phyloP scores from a whole-genome alignment of 2,329 filamentous ascomycete genomes.

The Beauveria asiatica region DNA sequence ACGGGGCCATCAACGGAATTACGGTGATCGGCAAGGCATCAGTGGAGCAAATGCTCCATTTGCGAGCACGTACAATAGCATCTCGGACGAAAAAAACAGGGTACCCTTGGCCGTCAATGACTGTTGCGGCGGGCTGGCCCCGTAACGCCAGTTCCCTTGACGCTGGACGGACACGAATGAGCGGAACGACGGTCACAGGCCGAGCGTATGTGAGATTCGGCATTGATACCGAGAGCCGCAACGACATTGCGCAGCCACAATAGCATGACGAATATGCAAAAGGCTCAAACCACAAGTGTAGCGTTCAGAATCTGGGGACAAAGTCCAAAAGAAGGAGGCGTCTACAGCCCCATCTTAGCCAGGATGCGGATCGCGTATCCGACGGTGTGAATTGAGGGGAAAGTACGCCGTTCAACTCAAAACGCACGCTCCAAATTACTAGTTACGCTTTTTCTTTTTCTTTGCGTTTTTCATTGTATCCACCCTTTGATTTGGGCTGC shows the following conservation, averaged over 20 bases:
- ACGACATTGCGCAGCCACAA: neutral
- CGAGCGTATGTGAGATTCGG: neutral
- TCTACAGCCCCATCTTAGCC: neutral
- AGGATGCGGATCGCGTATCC: neutral
- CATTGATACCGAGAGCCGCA: neutral
- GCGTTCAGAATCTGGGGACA: neutral
- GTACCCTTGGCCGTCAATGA: slow-evolving; percentile 1
- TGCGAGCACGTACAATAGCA: neutral
- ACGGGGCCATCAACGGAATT: neutral
- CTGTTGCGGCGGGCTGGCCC: neutral
- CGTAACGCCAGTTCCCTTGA: neutral
- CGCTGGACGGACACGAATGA: neutral
- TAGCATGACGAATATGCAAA: neutral
- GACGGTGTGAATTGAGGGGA: neutral
- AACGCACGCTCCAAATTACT: neutral
- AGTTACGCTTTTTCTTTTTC: neutral
- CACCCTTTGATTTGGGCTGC: neutral
- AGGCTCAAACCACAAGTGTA: neutral
- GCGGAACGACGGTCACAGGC: neutral
- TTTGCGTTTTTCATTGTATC: neutral
- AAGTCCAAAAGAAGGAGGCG: neutral
- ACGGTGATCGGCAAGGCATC: slow-evolving; percentile 2
- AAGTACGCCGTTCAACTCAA: neutral
- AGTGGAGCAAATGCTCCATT: neutral
- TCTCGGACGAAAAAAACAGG: slow-evolving; percentile 5